Conservation (phyloP, 2,329 filamentous ascomycete species). For the Cryphonectria naterciae region DNA sequence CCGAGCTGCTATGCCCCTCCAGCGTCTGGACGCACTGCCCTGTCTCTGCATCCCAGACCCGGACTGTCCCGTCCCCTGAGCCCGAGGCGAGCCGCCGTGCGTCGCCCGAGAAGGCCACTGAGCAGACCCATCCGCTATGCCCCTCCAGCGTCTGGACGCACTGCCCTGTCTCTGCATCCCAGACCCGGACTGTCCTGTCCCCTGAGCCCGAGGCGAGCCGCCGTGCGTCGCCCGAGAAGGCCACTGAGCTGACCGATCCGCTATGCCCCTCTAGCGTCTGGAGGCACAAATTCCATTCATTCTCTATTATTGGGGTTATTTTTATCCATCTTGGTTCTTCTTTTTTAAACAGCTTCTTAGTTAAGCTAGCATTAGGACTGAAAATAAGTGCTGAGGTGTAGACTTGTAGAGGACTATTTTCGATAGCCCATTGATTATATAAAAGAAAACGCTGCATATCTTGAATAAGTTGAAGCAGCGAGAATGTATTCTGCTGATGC, state of each 20-base stretch:
- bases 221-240: slow-evolving; percentile 22
- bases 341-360: slow-evolving; percentile 20
- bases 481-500: slow-evolving; percentile 16
- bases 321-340: slow-evolving; percentile 28
- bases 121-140: neutral
- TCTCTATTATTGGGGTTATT: neutral
- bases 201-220: neutral
- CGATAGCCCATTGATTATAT: slow-evolving; percentile 32
- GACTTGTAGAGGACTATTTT: slow-evolving; percentile 27
- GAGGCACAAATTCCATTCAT: slow-evolving; percentile 5
- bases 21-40: slow-evolving; percentile 25
- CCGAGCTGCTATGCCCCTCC: neutral
- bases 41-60: slow-evolving; percentile 3
- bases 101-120: slow-evolving; percentile 21
- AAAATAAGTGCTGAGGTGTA: slow-evolving; percentile 31
- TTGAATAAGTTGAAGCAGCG: slow-evolving; percentile 29
- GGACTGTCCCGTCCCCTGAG: neutral
- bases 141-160: slow-evolving; percentile 27
- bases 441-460: slow-evolving; percentile 40
- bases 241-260: neutral
- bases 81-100: slow-evolving; percentile 1
- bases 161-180: neutral
- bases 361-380: slow-evolving; percentile 21
- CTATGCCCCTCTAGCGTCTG: slow-evolving; percentile 15
- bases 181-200: neutral